Evolutionary conservation across 2,329 filamentous ascomycete genomes (phyloP).

Genomic region (Albophoma yamanashiensis): DNA sequence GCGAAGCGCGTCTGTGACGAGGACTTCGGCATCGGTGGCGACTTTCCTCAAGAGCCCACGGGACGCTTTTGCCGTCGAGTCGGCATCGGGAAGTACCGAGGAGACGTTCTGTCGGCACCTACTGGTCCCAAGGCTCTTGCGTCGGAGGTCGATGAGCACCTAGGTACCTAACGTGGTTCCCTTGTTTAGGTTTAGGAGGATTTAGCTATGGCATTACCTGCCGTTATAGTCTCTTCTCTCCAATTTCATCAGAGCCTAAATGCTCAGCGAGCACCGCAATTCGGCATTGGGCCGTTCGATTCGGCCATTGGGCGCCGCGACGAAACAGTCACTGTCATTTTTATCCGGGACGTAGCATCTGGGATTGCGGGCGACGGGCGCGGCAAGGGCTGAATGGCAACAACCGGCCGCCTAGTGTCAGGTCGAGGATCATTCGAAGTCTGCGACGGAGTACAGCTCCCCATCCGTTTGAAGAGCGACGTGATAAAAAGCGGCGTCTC

Average conservation of each 20-base stretch:
- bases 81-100: too few relatives aligned
- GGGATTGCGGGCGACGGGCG: slow-evolving; percentile 35
- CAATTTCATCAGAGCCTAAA: slow-evolving; percentile 49
- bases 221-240: slow-evolving; percentile 16
- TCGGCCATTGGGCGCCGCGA: slow-evolving; percentile 36
- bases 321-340: slow-evolving; percentile 31
- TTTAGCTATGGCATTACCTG: slow-evolving; percentile 35
- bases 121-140: neutral
- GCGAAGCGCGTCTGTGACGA: neutral
- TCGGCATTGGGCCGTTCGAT: slow-evolving; percentile 29
- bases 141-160: neutral
- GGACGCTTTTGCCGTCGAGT: neutral
- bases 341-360: slow-evolving; percentile 36
- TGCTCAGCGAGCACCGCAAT: slow-evolving; percentile 45
- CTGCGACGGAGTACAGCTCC: slow-evolving; percentile 48
- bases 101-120: too few relatives aligned
- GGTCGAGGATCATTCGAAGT: slow-evolving; percentile 38
- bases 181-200: too few relatives aligned
- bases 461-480: slow-evolving; percentile 41
- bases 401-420: neutral
- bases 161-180: too few relatives aligned
- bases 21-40: neutral
- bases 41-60: too few relatives aligned
- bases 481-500: slow-evolving; percentile 42
- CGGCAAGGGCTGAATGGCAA: neutral